Percentiles rank a stretch among this genome's conserved stretches.
Conservation (phyloP, 495 filamentous ascomycete genomes). For the Schizothecium vesticola region DNA sequence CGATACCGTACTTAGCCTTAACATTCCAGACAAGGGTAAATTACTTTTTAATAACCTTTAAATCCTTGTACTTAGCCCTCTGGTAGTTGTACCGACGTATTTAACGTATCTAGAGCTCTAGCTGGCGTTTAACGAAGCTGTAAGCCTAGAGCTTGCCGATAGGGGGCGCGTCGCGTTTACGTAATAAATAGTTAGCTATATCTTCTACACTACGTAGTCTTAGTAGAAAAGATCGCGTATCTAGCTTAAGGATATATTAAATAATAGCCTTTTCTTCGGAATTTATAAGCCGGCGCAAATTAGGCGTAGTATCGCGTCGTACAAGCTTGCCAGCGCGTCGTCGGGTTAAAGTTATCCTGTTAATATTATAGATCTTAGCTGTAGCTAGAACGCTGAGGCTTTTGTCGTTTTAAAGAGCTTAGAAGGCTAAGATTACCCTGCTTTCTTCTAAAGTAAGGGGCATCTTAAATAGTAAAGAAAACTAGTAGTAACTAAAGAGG, state of each 20-base stretch:
- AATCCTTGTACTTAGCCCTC: conserved; percentile 1
- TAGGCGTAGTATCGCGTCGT: neutral
- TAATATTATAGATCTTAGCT: no score
- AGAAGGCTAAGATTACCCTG: no score
- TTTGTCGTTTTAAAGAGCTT: no score
- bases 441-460: no score
- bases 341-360: neutral
- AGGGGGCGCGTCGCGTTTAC: neutral
- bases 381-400: no score
- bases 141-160: neutral
- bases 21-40: neutral
- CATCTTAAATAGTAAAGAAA: no score
- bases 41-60: neutral
- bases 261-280: neutral
- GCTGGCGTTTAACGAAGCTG: neutral
- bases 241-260: neutral
- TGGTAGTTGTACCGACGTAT: neutral
- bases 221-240: neutral
- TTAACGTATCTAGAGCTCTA: neutral
- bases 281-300: neutral
- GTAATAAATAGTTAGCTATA: neutral
- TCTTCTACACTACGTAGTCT: neutral
- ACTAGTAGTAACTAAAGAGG: no score
- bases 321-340: neutral
- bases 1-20: neutral